These are phyloP conservation scores for Suillus clintonianus DNA, from an alignment of 768 basidiomycete species.

Conservation along the genomic window DNA sequence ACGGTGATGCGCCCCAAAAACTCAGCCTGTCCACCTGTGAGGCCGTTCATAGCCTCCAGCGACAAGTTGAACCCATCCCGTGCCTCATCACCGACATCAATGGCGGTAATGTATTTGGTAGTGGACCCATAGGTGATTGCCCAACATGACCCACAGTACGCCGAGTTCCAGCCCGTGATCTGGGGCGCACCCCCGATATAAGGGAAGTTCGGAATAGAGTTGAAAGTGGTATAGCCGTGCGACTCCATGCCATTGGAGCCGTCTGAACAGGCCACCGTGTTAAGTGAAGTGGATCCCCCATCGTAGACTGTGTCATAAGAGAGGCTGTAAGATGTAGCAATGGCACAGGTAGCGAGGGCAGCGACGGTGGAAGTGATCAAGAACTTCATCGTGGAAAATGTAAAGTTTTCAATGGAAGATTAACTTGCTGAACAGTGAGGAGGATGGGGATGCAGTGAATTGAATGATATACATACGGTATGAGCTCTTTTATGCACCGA, in stretches of 20 bases:
- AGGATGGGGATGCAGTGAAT: neutral
- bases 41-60: conserved; percentile 33
- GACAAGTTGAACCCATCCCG: conserved; percentile 38
- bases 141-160: conserved; percentile 64
- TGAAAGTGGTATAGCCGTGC: conserved; percentile 48
- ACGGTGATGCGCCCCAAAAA: conserved; percentile 28
- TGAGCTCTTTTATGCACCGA: neutral
- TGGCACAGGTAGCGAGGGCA: conserved; percentile 7
- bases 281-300: conserved; percentile 38
- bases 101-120: conserved; percentile 50
- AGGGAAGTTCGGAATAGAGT: conserved; percentile 57
- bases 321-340: conserved; percentile 22
- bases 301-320: conserved; percentile 56
- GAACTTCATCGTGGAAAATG: neutral
- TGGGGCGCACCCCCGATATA: conserved; percentile 57
- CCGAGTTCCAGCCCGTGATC: conserved; percentile 52
- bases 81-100: conserved; percentile 45
- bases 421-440: neutral
- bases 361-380: conserved; percentile 2
- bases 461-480: neutral
- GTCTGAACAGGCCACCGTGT: conserved; percentile 50
- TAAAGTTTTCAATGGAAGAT: neutral
- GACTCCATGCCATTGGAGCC: conserved; percentile 53
- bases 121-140: conserved; percentile 45
- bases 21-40: conserved; percentile 33